phyloP scores from a whole-genome alignment of 352 stramenopile species.

The Phytophthora constricta region DNA sequence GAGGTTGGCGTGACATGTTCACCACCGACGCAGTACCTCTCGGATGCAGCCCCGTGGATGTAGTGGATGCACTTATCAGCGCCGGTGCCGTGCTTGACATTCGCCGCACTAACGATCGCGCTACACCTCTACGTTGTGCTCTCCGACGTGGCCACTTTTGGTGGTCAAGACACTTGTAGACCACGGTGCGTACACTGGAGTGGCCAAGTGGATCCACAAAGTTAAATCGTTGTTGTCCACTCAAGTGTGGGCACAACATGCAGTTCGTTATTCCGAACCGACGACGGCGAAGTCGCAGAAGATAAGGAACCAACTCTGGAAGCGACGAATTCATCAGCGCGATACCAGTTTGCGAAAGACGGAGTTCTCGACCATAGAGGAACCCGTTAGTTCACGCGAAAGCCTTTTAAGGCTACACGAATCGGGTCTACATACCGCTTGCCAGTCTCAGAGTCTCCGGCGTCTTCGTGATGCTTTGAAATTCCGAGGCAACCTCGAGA shows the following conservation, averaged over 20 bases:
- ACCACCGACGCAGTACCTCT: slow-evolving; percentile 23
- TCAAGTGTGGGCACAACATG: not conserved
- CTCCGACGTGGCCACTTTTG: slow-evolving; percentile 37
- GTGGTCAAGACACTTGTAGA: slow-evolving; percentile 43
- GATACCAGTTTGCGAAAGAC: slow-evolving; percentile 17
- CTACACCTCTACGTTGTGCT: slow-evolving; percentile 42
- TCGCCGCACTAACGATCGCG: slow-evolving; percentile 19
- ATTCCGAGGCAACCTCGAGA: slow-evolving; percentile 3
- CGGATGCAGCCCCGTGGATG: slow-evolving; percentile 30
- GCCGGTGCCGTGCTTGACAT: slow-evolving; percentile 30
- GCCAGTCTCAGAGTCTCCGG: slow-evolving; percentile 10
- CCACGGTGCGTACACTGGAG: slow-evolving; percentile 29
- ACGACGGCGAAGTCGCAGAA: not conserved
- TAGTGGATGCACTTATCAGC: slow-evolving; percentile 31
- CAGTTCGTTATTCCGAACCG: not conserved
- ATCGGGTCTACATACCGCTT: slow-evolving; percentile 9
- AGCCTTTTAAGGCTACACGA: not conserved
- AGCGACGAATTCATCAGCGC: not conserved
- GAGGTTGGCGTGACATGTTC: not conserved
- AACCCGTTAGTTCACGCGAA: not conserved
- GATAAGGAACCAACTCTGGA: not conserved
- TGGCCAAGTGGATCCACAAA: slow-evolving; percentile 34
- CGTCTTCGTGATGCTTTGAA: slow-evolving; percentile 26
- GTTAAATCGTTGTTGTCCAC: slow-evolving; percentile 41
- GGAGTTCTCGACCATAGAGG: slow-evolving; percentile 6